Evolutionary conservation across 1,284 basidiomycete species (phyloP).

Genomic region (Phlebopus sp.): DNA sequence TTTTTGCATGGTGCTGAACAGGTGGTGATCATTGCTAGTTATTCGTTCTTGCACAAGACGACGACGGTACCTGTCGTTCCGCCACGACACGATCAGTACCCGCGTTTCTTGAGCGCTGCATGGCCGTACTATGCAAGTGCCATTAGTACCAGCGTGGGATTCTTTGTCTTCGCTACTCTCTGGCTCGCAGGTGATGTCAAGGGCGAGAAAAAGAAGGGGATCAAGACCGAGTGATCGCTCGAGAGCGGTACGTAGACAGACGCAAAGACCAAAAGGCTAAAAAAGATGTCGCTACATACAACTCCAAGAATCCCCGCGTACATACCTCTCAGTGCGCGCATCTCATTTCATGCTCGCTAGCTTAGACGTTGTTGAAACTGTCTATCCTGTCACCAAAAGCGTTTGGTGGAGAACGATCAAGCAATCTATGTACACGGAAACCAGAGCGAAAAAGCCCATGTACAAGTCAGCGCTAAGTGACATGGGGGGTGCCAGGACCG

Average conservation of each 20-base stretch:
- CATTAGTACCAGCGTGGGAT: constrained; percentile 80
- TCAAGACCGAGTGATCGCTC: constrained; percentile 49
- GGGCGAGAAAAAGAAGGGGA: constrained; percentile 45
- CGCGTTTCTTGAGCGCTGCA: constrained; percentile 89
- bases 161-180: constrained; percentile 78
- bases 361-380: neutral
- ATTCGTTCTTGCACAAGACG: constrained; percentile 68
- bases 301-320: neutral
- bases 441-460: constrained; percentile 15
- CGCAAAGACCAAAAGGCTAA: constrained; percentile 6
- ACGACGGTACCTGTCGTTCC: constrained; percentile 88
- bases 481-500: neutral
- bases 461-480: neutral
- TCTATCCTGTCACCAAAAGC: neutral
- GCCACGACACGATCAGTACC: constrained; percentile 92
- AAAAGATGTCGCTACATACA: constrained; percentile 5
- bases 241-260: neutral
- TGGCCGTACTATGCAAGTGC: constrained; percentile 95
- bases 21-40: constrained; percentile 40
- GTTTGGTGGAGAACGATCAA: constrained; percentile 20
- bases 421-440: constrained; percentile 23
- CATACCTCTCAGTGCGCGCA: constrained; percentile 19
- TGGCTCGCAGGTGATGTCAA: constrained; percentile 80
- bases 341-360: neutral
- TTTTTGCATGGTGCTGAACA: neutral